phyloP scores from a whole-genome alignment of 2,329 filamentous ascomycete genomes.

The Keithomyces neogunnii region DNA sequence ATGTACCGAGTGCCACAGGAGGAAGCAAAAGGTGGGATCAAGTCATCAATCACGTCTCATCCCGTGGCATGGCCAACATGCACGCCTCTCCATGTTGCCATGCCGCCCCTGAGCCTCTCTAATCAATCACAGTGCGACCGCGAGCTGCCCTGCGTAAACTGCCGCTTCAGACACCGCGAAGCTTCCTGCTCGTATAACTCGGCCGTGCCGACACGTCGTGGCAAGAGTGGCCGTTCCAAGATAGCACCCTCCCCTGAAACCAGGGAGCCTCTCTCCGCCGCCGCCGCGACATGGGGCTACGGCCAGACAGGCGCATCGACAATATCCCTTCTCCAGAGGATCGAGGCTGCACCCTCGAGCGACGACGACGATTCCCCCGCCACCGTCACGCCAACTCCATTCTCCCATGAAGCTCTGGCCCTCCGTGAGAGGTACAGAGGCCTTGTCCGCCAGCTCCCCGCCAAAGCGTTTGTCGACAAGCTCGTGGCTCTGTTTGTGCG shows the following conservation, averaged over 20 bases:
- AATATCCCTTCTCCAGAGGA: conserved; percentile 45
- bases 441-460: conserved; percentile 48
- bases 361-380: conserved; percentile 15
- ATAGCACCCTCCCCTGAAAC: conserved; percentile 1
- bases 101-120: too few species aligned
- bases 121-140: conserved; percentile 42
- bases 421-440: conserved; percentile 50
- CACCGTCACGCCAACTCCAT: conserved; percentile 16
- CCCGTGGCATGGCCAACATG: neutral
- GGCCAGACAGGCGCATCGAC: conserved; percentile 42
- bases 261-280: conserved; percentile 28
- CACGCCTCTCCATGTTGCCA: too few species aligned
- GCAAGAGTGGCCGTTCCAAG: conserved; percentile 11
- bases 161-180: conserved; percentile 47
- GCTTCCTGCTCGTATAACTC: conserved; percentile 49
- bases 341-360: conserved; percentile 33
- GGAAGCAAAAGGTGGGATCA: conserved; percentile 48
- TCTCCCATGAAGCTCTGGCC: conserved; percentile 18
- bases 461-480: conserved; percentile 43
- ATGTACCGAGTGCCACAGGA: conserved; percentile 55
- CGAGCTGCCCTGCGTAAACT: conserved; percentile 51
- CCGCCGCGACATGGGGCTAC: conserved; percentile 46
- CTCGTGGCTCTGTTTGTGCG: conserved; percentile 46
- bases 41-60: neutral
- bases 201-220: conserved; percentile 32